A percentile compares a stretch with the other conserved stretches of the same genome.
Conservation (phyloP, 2,329 filamentous ascomycete species). For the Botryosphaeria dothidea region DNA sequence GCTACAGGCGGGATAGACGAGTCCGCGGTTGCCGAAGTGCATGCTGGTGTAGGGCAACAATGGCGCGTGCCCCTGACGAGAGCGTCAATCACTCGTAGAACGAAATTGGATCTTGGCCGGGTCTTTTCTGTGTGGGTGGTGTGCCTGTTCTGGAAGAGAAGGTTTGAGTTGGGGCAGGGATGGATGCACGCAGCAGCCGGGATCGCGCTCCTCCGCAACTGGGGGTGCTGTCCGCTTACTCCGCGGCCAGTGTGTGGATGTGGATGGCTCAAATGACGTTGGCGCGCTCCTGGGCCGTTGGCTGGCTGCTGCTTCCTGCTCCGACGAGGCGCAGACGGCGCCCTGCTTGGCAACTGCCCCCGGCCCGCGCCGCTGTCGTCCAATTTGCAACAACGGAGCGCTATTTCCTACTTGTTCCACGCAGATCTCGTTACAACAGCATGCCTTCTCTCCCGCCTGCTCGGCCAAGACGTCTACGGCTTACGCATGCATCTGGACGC, state of each 20-base stretch:
- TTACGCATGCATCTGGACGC: neutral
- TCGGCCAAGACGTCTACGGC: neutral
- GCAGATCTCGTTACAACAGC: too few relatives aligned
- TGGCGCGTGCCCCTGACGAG: neutral
- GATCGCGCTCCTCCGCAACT: neutral
- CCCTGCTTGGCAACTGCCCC: neutral
- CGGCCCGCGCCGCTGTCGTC: neutral
- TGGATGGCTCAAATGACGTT: neutral
- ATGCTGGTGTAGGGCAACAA: neutral
- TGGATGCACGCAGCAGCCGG: neutral
- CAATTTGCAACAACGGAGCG: neutral
- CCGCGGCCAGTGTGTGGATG: neutral
- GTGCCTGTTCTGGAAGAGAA: neutral
- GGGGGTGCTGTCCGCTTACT: too few relatives aligned
- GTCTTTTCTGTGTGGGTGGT: neutral
- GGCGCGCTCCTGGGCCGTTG: neutral
- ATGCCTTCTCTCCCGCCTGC: neutral
- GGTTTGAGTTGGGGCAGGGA: neutral
- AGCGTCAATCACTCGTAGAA: neutral
- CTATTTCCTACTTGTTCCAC: neutral
- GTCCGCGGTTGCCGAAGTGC: neutral
- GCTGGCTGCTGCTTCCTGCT: neutral
- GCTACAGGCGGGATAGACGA: neutral
- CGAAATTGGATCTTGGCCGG: neutral
- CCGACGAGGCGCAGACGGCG: neutral